Percentiles rank a stretch among this genome's conserved stretches.
Conservation (phyloP, 176 grass and related monocot species). For the Miscanthus lutarioriparius region DNA sequence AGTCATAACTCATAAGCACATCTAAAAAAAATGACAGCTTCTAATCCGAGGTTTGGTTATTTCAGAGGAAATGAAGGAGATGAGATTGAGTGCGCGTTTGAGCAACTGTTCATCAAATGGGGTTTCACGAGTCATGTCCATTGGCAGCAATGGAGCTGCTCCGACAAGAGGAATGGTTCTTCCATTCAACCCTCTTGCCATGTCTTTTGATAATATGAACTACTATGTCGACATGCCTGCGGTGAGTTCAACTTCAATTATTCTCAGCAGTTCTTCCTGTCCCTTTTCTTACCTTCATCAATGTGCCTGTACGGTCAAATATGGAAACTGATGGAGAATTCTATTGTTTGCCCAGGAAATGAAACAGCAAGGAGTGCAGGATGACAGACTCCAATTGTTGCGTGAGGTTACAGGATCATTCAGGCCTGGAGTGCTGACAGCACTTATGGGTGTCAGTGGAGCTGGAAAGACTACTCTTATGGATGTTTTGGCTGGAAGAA, state of each 20-base stretch:
- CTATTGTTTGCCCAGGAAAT: constrained; percentile 66
- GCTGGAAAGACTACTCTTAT: constrained; percentile 97
- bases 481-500: constrained; percentile 97
- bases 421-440: constrained; percentile 83
- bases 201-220: constrained; percentile 92
- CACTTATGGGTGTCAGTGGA: constrained; percentile 99
- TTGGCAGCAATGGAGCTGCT: constrained; percentile 43
- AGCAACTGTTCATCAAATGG: constrained; percentile 59
- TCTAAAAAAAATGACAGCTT: constrained; percentile 29
- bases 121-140: constrained; percentile 53
- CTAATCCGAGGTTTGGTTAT: constrained; percentile 34
- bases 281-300: constrained; percentile 11
- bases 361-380: constrained; percentile 91
- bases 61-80: constrained; percentile 76
- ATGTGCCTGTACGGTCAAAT: background rate
- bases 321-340: constrained; percentile 32
- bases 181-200: constrained; percentile 77
- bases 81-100: constrained; percentile 42
- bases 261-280: constrained; percentile 28
- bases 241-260: constrained; percentile 52
- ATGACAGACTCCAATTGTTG: constrained; percentile 88
- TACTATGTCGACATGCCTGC: constrained; percentile 98
- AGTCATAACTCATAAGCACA: constrained; percentile 1
- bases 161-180: constrained; percentile 55
- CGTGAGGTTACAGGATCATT: constrained; percentile 83